Evolutionary conservation across 345 rosid species (phyloP), one percentile per base, ranked within the genome.

Genomic region (Eutrema japonicum): DNA sequence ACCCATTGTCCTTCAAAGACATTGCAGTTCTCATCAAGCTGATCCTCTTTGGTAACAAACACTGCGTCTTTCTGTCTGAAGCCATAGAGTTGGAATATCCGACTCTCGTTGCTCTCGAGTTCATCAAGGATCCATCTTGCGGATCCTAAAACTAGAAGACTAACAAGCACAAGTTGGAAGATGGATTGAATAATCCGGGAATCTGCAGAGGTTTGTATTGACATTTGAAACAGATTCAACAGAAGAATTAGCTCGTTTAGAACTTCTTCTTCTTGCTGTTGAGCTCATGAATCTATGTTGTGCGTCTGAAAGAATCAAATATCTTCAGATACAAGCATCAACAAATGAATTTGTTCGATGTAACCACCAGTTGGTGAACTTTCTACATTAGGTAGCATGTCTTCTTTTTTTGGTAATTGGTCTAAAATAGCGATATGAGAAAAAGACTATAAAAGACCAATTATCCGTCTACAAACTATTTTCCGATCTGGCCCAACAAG

Each of bases 1-100:
- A 85, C 75, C 98, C 98, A 94, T 67, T 79, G 62, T 51, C 98
- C 98, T 75, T 85, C 80, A 71, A 89, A 94, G 46, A 87, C 88
- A 68, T 94, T 77, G 83, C 97, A 94, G 6, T 80, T 82, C 64
- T 82, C 84, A 33, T 76, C 82, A 37, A 89, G 63, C 43, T 84
- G 68, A 71, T 91, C 98, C 33, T 81, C 73, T 1, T 83, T 73
- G 12, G 72, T 72, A 16, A 91, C 87, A 41, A 89, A 76, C 35
- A 87, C 79, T 6, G 85, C 79, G 29, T 66, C 75, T 62, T 65
- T 66, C n/a, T 56, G 61, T 45, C 73, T 82, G 7, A 64, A 73
- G 45, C 72, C 59, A 65, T 79, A 75, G 6, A 64, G 45, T 77
- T 42, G 41, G 38, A 80, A 82, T 51, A 77, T 70, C 5, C 53